Conservation (phyloP, 345 rosid genomes). For the Populus pruinosa region DNA sequence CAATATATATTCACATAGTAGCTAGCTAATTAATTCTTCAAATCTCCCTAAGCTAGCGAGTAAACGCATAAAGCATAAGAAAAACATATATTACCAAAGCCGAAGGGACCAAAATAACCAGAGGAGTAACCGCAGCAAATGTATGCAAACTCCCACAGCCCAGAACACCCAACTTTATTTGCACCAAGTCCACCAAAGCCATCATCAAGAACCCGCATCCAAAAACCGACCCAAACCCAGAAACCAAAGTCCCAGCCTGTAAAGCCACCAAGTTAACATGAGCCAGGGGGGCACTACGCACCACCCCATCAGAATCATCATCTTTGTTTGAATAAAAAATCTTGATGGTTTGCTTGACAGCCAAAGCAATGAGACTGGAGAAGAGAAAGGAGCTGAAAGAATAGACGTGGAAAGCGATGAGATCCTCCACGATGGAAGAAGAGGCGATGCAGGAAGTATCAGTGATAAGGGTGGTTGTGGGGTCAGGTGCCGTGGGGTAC, state of each 20-base stretch:
- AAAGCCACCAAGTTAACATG: constrained; percentile 47
- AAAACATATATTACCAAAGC: constrained; percentile 53
- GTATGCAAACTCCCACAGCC: constrained; percentile 50
- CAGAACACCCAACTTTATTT: constrained; percentile 74
- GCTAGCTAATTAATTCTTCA: neutral
- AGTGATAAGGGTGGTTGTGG: constrained; percentile 23
- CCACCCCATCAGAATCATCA: neutral
- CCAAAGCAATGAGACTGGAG: constrained; percentile 76
- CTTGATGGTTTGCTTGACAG: constrained; percentile 63
- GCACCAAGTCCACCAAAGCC: constrained; percentile 72
- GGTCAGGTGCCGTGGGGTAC: constrained; percentile 30
- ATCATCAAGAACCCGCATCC: constrained; percentile 77
- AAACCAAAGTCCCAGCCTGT: constrained; percentile 51
- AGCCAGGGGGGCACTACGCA: constrained; percentile 24
- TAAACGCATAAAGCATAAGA: constrained; percentile 59
- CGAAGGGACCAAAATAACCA: constrained; percentile 64
- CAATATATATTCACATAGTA: too few species aligned
- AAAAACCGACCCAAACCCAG: constrained; percentile 61
- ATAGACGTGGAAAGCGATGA: constrained; percentile 71
- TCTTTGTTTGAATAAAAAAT: constrained; percentile 5
- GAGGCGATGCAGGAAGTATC: constrained; percentile 39
- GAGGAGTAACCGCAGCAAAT: constrained; percentile 60
- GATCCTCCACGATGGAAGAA: constrained; percentile 36
- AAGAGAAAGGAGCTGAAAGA: constrained; percentile 77
- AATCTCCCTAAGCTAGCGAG: constrained; percentile 33